These are phyloP conservation scores for Epichloe brachyelytri DNA, from an alignment of 2,329 filamentous ascomycete species.

Conservation along the genomic window DNA sequence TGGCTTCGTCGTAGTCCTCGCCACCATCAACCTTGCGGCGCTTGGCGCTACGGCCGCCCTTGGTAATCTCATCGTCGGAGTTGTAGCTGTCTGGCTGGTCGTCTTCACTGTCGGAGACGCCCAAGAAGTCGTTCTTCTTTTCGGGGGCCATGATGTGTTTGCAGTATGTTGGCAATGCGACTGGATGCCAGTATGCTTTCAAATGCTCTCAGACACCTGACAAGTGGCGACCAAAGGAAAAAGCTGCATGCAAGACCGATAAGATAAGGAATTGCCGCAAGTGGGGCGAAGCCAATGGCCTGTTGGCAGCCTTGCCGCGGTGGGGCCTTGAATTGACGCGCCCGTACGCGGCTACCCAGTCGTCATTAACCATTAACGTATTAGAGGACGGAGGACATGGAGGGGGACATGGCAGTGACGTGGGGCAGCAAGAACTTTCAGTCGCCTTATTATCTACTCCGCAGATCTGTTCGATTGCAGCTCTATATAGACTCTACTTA, in stretches of 20 bases:
- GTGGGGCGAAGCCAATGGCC: not conserved
- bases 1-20: slow-evolving; percentile 24
- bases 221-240: not conserved
- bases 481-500: not conserved
- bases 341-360: slow-evolving; percentile 3
- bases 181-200: not conserved
- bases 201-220: not conserved
- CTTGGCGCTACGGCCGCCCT: slow-evolving; percentile 50
- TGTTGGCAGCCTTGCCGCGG: slow-evolving; percentile 1
- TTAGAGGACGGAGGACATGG: not conserved
- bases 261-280: not conserved
- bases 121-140: slow-evolving; percentile 62
- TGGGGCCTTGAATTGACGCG: slow-evolving; percentile 1
- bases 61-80: slow-evolving; percentile 56
- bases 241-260: slow-evolving; percentile 2
- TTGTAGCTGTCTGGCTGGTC: slow-evolving; percentile 48
- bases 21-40: slow-evolving; percentile 43
- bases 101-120: slow-evolving; percentile 44
- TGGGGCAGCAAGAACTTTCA: not conserved
- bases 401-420: not conserved
- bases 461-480: not conserved
- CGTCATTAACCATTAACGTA: too few relatives aligned
- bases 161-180: not conserved
- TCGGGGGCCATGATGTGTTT: slow-evolving; percentile 44
- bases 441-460: not conserved